Base-by-base conservation (phyloP, 108 stramenopile genomes). In the Schizochytrium sp. region DNA sequence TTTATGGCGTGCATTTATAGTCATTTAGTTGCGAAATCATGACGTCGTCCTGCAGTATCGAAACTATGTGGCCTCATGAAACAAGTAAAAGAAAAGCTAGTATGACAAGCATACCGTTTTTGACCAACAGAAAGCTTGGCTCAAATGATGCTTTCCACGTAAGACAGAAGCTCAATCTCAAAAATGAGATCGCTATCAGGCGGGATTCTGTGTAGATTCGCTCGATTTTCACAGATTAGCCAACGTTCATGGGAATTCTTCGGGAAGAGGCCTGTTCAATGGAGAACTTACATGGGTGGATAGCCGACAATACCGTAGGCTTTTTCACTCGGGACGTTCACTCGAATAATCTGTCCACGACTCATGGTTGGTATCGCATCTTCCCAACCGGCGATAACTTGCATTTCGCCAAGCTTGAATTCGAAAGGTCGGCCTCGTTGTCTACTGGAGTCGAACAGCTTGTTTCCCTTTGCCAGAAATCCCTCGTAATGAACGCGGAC, bases 111-210 rank as follows among this genome's bases (percentile, higher is more conserved):
- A 34, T 1, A 34, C 29, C 29, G 29, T 0, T 34, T 34, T 34
- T 34, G 29, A 0, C 29, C 29, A 34, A 34, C 29, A 34, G 29
- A 1, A 1, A 34, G 29, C 29, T 34, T 34, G 29, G 29, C 29
- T 34, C 18, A 69, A 6, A 69, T 10, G n/a, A 69, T 28, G 34
- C 8, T 69, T 18, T 83, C 72, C 44, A 53, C 51, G 45, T 45
- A 83, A 25, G 72, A 47, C 5, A 83, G 72, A 3, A 83, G 51
- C 72, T 83, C 72, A 47, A 83, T 53, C 51, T 83, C 72, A n/a
- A 83, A 83, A 23, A 83, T 83, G n/a, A 83, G 51, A 2, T 83
- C 72, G 51, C 72, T 83, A n/a, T 83, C 72, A 18, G 72, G 72
- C n/a, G 72, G 72, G 5, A 83, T 83, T 5, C 72, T 83, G 72